Evolutionary conservation across 2,329 filamentous ascomycete genomes (phyloP).

Genomic region (Aspergillus texensis): DNA sequence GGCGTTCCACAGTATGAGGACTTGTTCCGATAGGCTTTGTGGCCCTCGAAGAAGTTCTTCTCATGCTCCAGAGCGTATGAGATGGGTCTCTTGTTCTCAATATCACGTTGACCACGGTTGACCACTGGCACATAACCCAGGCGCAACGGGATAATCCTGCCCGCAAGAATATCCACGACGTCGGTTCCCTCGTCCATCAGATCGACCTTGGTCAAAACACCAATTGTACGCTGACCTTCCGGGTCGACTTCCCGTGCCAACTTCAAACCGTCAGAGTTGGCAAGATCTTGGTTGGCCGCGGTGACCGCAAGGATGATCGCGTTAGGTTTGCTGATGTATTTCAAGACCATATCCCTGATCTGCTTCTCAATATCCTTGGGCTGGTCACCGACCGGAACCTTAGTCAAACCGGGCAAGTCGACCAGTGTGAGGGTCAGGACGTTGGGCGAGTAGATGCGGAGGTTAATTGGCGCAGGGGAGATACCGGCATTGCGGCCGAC

Average conservation of each 20-base stretch:
- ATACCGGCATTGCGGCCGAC: slow-evolving; percentile 96
- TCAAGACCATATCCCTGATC: slow-evolving; percentile 96
- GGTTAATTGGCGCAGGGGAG: slow-evolving; percentile 93
- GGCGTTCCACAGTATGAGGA: slow-evolving; percentile 97
- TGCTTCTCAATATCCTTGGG: slow-evolving; percentile 95
- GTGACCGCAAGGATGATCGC: slow-evolving; percentile 97
- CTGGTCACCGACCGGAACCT: slow-evolving; percentile 95
- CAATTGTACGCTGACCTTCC: slow-evolving; percentile 95
- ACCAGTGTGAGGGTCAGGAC: slow-evolving; percentile 96
- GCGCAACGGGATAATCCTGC: slow-evolving; percentile 91
- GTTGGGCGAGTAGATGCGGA: slow-evolving; percentile 97
- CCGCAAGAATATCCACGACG: slow-evolving; percentile 96
- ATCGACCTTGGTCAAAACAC: slow-evolving; percentile 97
- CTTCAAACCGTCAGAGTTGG: slow-evolving; percentile 97
- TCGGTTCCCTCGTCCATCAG: slow-evolving; percentile 99
- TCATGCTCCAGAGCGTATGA: slow-evolving; percentile 88
- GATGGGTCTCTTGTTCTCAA: slow-evolving; percentile 97
- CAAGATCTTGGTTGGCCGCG: slow-evolving; percentile 94
- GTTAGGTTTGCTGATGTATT: slow-evolving; percentile 98
- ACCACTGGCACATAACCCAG: slow-evolving; percentile 97
- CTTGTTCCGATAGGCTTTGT: slow-evolving; percentile 98
- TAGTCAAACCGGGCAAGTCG: slow-evolving; percentile 93
- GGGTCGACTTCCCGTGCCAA: slow-evolving; percentile 95
- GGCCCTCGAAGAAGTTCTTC: slow-evolving; percentile 96
- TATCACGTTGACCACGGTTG: slow-evolving; percentile 96